Conservation (phyloP, 2,329 filamentous ascomycete species). For the Rhynchosporium graminicola region DNA sequence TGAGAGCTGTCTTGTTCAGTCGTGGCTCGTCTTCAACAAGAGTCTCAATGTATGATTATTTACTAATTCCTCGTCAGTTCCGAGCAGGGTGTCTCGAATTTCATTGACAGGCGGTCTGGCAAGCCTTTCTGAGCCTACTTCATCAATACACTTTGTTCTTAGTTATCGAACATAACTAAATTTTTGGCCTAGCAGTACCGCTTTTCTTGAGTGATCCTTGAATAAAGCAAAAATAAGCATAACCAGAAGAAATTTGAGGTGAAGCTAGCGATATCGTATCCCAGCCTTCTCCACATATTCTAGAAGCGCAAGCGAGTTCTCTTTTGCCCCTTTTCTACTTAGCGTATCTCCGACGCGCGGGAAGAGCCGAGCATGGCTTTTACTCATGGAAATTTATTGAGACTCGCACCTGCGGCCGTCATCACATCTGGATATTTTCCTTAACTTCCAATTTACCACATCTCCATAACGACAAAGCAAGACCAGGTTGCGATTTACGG, state of each 20-base stretch:
- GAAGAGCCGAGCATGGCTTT: conserved; percentile 4
- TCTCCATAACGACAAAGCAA: conserved; percentile 6
- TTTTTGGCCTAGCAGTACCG: neutral
- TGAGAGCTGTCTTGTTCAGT: conserved; percentile 22
- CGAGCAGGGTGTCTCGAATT: conserved; percentile 19
- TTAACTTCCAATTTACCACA: neutral
- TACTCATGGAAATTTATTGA: conserved; percentile 15
- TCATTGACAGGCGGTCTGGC: conserved; percentile 7
- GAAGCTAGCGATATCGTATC: neutral
- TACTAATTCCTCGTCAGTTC: conserved; percentile 24
- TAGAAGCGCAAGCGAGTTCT: conserved; percentile 15
- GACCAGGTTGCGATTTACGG: conserved; percentile 4
- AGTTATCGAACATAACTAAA: conserved; percentile 4
- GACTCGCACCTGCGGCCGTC: conserved; percentile 7
- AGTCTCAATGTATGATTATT: conserved; percentile 35
- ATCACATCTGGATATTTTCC: conserved; percentile 13
- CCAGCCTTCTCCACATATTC: conserved; percentile 8
- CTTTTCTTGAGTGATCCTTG: neutral
- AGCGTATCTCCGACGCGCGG: conserved; percentile 1
- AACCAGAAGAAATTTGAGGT: neutral
- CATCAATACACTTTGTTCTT: conserved; percentile 1
- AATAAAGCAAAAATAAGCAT: neutral
- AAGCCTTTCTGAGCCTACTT: conserved; percentile 6
- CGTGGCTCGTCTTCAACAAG: conserved; percentile 35
- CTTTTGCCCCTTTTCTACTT: neutral